phyloP scores from a whole-genome alignment of 495 filamentous ascomycete species.

The Trypethelium eluteriae region DNA sequence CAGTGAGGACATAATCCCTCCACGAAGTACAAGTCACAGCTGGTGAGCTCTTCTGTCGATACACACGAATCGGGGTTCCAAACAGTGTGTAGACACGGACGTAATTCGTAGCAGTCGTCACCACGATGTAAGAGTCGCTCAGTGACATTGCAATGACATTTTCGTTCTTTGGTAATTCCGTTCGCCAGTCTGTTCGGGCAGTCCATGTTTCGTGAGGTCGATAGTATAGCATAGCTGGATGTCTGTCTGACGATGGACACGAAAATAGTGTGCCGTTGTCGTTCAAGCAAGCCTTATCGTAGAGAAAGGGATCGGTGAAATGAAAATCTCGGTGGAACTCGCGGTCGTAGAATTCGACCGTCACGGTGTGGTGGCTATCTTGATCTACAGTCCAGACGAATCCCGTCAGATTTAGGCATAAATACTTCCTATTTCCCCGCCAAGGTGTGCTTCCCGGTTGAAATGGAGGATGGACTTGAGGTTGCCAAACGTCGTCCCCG shows the following conservation, averaged over 20 bases:
- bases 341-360: constrained; percentile 94
- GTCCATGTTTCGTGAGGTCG: constrained; percentile 97
- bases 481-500: constrained; percentile 44
- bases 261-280: constrained; percentile 84
- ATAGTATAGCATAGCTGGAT: constrained; percentile 83
- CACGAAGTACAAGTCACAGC: constrained; percentile 88
- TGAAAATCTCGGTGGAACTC: constrained; percentile 89
- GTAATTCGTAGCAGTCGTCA: constrained; percentile 75
- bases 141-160: constrained; percentile 79
- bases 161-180: constrained; percentile 71
- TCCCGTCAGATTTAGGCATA: constrained; percentile 86
- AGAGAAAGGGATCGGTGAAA: constrained; percentile 90
- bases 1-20: constrained; percentile 86
- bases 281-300: constrained; percentile 91
- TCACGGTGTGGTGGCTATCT: constrained; percentile 88
- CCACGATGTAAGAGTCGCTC: constrained; percentile 82
- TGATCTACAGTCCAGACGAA: constrained; percentile 97
- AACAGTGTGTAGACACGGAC: constrained; percentile 89
- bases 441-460: constrained; percentile 93
- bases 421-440: constrained; percentile 85
- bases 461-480: constrained; percentile 70
- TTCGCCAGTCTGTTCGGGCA: constrained; percentile 81
- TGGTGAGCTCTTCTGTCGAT: constrained; percentile 80
- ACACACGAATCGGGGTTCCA: constrained; percentile 79
- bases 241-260: constrained; percentile 50